Evolutionary conservation across 805 yeast species (phyloP), one percentile per base, ranked within the genome.

Genomic region (Saturnispora silvae): DNA sequence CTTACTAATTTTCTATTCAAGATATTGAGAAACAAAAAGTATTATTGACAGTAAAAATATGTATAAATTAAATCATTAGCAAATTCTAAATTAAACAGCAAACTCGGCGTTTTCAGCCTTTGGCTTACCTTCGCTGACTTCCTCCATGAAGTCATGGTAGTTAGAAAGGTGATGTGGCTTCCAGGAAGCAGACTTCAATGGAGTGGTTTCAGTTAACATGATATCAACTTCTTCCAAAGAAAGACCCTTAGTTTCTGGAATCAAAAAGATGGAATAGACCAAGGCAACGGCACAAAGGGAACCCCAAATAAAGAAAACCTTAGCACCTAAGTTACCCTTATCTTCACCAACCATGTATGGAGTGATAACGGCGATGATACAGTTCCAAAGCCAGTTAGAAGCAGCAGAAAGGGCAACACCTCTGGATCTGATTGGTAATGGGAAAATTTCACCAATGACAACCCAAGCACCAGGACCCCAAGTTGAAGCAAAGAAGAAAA

Each of bases 391-490:
- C 92, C 92, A 81, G 62, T 82, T 81, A 33, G 86, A 73, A 24
- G 87, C 81, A 15, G 81, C 77, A 11, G 81, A 70, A 36, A 81
- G 56, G 20, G 82, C 74, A 40, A 79, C 73, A 40, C 82, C 82
- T 54, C 76, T 77, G 38, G 82, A 81, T 55, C 94, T 72, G 44
- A 77, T 73, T 55, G 79, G 73, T 37, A 81, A 71, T 44, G 87
- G 83, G 68, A 70, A 81, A 33, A 70, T 60, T 49, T 73, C 80
- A 49, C 76, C 75, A 49, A 63, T 57, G 38, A 72, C 57, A 33
- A 73, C 82, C 87, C 89, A 82, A 28, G 73, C 75, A 43, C 72
- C 74, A 28, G 92, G 86, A 55, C 89, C 89, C 89, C 92, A 83
- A 18, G 89, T 72, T 4, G 83, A 68, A 7, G 92, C 94, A 62